Percentiles rank a stretch among this genome's conserved stretches.
These are phyloP conservation scores for Dionaea muscipula DNA, from an alignment of 179 eudicot species.

Conservation along the genomic window DNA sequence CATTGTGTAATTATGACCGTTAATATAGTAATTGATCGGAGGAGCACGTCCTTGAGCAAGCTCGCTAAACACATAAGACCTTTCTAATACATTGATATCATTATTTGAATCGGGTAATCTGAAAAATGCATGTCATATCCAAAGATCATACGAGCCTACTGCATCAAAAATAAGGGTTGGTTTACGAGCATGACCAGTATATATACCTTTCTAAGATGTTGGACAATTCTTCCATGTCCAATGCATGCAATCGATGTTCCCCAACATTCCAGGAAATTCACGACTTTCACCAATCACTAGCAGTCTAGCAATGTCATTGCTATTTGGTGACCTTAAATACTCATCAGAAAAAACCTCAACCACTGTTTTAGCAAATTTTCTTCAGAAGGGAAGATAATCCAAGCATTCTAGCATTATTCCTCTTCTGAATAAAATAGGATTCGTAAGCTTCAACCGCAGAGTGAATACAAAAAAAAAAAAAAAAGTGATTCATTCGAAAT, in stretches of 20 bases:
- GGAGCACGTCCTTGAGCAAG: constrained; percentile 11
- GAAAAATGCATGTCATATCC: constrained; percentile 14
- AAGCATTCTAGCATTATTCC: too few relatives aligned
- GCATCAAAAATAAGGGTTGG: constrained; percentile 6
- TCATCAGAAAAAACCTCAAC: too few relatives aligned
- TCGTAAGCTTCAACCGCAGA: too few relatives aligned
- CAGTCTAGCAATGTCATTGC: too few relatives aligned
- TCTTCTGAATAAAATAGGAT: too few relatives aligned
- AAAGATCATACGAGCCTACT: constrained; percentile 5
- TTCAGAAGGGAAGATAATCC: too few relatives aligned
- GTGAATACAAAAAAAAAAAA: too few relatives aligned
- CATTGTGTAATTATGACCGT: constrained; percentile 1
- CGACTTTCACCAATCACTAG: too few relatives aligned
- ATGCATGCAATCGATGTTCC: constrained; percentile 3
- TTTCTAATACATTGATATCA: constrained; percentile 8
- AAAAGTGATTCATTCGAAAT: too few relatives aligned
- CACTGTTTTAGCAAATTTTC: too few relatives aligned
- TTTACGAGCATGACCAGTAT: background rate
- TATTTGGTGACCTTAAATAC: too few relatives aligned
- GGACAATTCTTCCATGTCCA: background rate
- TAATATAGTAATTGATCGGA: constrained; percentile 9
- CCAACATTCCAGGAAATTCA: constrained; percentile 1
- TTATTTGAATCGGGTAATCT: constrained; percentile 1
- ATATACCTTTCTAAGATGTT: constrained; percentile 3
- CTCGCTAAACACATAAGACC: constrained; percentile 1